A percentile compares a stretch with the other conserved stretches of the same genome.
Conservation (phyloP, 176 grass and related monocot genomes). For the Melocanna baccifera region DNA sequence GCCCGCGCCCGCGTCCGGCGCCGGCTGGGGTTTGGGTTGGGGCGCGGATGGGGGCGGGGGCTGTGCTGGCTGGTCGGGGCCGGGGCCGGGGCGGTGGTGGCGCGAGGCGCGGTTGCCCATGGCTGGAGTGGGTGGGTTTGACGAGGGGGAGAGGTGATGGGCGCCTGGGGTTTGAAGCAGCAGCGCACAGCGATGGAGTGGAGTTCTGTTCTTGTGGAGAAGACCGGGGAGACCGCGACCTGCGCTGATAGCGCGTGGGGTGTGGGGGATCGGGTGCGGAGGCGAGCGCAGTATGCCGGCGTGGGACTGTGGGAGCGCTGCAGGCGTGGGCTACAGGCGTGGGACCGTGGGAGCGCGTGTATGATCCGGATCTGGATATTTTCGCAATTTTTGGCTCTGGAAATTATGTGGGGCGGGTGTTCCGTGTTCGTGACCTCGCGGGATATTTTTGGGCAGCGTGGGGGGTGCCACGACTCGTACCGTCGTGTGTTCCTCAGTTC, state of each 20-base stretch:
- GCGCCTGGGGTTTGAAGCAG: background rate
- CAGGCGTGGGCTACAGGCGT: too few relatives aligned
- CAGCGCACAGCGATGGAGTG: background rate
- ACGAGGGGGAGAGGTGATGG: background rate
- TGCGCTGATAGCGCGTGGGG: conserved; percentile 1
- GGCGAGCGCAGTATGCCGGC: background rate
- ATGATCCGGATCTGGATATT: too few relatives aligned
- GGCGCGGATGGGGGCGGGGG: background rate
- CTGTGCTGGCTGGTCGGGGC: conserved; percentile 18
- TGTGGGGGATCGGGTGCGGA: background rate
- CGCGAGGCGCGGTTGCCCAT: conserved; percentile 88
- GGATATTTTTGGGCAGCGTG: too few relatives aligned
- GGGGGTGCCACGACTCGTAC: too few relatives aligned
- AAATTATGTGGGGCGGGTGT: too few relatives aligned
- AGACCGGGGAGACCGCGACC: background rate
- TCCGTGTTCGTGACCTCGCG: background rate
- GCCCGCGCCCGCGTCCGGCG: background rate
- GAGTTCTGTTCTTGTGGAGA: background rate
- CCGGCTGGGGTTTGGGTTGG: conserved; percentile 19
- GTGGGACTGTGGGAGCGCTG: background rate
- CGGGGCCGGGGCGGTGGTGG: conserved; percentile 37
- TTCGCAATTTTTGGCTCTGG: too few relatives aligned
- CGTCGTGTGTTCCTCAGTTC: too few relatives aligned
- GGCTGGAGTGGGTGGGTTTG: background rate
- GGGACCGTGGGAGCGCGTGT: too few relatives aligned